Conservation (phyloP, 1,284 basidiomycete genomes). For the Naganishia sp. region DNA sequence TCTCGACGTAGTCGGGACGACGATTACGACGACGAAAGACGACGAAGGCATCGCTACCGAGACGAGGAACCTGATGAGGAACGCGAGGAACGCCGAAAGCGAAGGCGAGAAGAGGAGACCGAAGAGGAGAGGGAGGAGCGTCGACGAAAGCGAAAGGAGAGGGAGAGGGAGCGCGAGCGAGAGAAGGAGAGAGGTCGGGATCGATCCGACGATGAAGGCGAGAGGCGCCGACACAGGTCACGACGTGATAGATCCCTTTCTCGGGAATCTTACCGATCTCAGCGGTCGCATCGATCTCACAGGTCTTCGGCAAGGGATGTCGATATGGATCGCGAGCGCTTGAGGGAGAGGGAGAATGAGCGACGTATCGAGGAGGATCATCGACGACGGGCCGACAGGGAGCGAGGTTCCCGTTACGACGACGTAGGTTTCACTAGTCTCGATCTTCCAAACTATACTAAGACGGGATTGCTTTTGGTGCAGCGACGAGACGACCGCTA, state of each 20-base stretch:
- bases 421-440: conserved; percentile 17
- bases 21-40: conserved; percentile 24
- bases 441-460: background rate
- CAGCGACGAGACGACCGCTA: conserved; percentile 24
- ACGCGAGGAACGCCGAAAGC: conserved; percentile 28
- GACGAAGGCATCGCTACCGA: conserved; percentile 27
- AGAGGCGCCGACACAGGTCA: conserved; percentile 25
- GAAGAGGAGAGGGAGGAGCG: conserved; percentile 32
- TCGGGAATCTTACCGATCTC: conserved; percentile 32
- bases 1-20: conserved; percentile 31
- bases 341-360: conserved; percentile 24
- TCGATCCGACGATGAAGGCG: conserved; percentile 26
- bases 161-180: conserved; percentile 31
- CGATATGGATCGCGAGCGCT: conserved; percentile 32
- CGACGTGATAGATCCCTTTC: conserved; percentile 34
- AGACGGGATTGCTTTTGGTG: background rate
- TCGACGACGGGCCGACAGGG: conserved; percentile 28
- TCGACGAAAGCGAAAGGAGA: conserved; percentile 28
- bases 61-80: conserved; percentile 31
- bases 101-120: conserved; percentile 29
- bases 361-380: conserved; percentile 28
- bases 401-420: conserved; percentile 31
- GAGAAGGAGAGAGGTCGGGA: conserved; percentile 23
- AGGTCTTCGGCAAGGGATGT: conserved; percentile 24
- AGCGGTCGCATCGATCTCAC: conserved; percentile 32